Percentiles rank a stretch among this genome's conserved stretches.
Evolutionary conservation across 148 eudicot genomes (phyloP).

Genomic region (Agrostemma githago): DNA sequence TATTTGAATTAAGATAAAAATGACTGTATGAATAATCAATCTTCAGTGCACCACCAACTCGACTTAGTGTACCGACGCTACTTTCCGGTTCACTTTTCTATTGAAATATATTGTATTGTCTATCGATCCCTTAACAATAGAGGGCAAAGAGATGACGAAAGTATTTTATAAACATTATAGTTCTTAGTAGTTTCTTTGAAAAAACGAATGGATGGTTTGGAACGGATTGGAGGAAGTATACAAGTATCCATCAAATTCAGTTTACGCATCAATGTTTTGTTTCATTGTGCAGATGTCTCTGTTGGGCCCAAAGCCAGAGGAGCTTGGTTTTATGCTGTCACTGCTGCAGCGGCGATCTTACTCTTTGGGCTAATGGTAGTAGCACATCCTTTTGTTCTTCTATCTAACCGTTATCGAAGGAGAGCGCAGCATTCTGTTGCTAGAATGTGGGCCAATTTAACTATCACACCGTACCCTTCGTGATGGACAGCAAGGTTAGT

Average conservation of each 20-base stretch:
- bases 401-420: slow-evolving; percentile 67
- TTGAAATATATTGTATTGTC: too few relatives aligned
- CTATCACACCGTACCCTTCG: slow-evolving; percentile 64
- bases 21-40: too few relatives aligned
- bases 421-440: slow-evolving; percentile 68
- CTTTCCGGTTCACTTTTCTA: too few relatives aligned
- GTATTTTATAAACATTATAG: too few relatives aligned
- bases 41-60: too few relatives aligned
- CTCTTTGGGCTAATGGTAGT: slow-evolving; percentile 70
- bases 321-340: slow-evolving; percentile 58
- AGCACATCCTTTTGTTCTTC: slow-evolving; percentile 79
- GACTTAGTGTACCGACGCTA: too few relatives aligned
- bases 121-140: too few relatives aligned
- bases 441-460: slow-evolving; percentile 63
- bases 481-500: slow-evolving; percentile 2
- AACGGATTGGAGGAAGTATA: too few relatives aligned
- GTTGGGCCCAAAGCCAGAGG: slow-evolving; percentile 59
- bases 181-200: too few relatives aligned
- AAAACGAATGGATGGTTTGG: too few relatives aligned
- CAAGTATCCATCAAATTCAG: not conserved
- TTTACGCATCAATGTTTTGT: not conserved
- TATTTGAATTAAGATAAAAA: too few relatives aligned
- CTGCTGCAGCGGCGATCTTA: slow-evolving; percentile 51
- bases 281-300: slow-evolving; percentile 39
- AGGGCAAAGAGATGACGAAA: too few relatives aligned